Base-by-base conservation (phyloP, 768 basidiomycete species). In the Lyophyllum shimeji region DNA sequence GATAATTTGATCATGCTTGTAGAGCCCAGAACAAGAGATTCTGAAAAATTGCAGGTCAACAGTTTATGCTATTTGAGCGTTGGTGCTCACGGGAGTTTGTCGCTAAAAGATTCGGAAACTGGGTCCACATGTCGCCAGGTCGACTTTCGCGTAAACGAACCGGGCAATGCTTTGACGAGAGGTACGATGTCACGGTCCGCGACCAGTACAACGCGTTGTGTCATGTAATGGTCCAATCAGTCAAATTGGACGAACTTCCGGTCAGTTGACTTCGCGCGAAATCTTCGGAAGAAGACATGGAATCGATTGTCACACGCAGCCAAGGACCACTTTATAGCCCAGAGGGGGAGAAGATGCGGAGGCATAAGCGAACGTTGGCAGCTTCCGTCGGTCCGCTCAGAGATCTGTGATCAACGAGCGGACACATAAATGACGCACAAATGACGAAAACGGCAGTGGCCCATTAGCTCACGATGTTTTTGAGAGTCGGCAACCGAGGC, bases 1-100 rank as follows among this genome's bases (percentile, higher is more conserved):
- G 58, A 62, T 48, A 65, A 53, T 63, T 62, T 62, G 62, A 62
- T 60, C 55, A 57, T 57, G 34, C 15, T 3, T 17, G 34, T 37
- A 24, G 39, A 7, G 42, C 3, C 4, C 5, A 29, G 29, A 29
- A 29, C 29, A 5, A 9, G 15, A 17, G 15, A 9, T 27, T 21
- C 20, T 24, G 8, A 13, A 6, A 33, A 55, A 24, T 29, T 7
- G 39, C 25, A 34, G 8, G 12, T n/a, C 9, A 5, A 33, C 18
- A 9, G 33, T 20, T 49, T 15, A 3, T 18, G 11, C n/a, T 31
- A 49, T 49, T 20, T 20, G 24, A 34, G 2, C 27, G 2, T 17
- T n/a, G 27, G 34, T 2, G 27, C 3, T 8, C 20, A 8, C 47
- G 29, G 47, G 29, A n/a, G 47, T 31, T 49, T 27, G 31, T 29